phyloP scores from a whole-genome alignment of 805 yeast species.

The Wickerhamomyces hampshirensis region DNA sequence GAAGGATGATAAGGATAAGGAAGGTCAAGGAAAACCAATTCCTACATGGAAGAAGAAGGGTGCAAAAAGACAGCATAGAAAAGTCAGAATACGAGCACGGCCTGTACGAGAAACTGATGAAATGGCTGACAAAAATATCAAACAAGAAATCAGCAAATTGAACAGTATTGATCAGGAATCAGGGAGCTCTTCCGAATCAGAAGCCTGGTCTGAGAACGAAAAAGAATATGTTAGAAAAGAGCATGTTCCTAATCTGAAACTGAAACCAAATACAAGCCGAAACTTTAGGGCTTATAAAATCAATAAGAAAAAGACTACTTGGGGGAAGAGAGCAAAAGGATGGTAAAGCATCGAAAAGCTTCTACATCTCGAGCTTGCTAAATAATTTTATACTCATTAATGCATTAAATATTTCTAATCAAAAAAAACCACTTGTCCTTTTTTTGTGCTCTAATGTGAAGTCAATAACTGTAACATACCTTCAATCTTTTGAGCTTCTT shows the following conservation, averaged over 20 bases:
- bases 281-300: conserved; percentile 52
- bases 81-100: conserved; percentile 21
- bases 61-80: conserved; percentile 29
- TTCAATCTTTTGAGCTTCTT: conserved; percentile 82
- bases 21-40: conserved; percentile 9
- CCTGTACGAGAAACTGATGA: conserved; percentile 29
- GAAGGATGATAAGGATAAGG: conserved; percentile 3
- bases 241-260: conserved; percentile 30
- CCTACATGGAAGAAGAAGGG: conserved; percentile 30
- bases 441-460: conserved; percentile 35
- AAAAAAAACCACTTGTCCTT: neutral
- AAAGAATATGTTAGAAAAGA: conserved; percentile 12
- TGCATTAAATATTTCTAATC: neutral
- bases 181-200: conserved; percentile 20
- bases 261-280: conserved; percentile 18
- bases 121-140: conserved; percentile 24
- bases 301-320: conserved; percentile 33
- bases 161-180: conserved; percentile 11
- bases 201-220: conserved; percentile 18
- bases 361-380: too few species aligned
- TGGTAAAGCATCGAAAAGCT: too few species aligned
- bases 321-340: conserved; percentile 32
- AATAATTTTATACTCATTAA: too few species aligned
- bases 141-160: conserved; percentile 15
- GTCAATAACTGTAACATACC: conserved; percentile 92